Percentiles rank a stretch among this genome's conserved stretches.
Conservation (phyloP, 805 yeast species). For the Candida parachauliodes region DNA sequence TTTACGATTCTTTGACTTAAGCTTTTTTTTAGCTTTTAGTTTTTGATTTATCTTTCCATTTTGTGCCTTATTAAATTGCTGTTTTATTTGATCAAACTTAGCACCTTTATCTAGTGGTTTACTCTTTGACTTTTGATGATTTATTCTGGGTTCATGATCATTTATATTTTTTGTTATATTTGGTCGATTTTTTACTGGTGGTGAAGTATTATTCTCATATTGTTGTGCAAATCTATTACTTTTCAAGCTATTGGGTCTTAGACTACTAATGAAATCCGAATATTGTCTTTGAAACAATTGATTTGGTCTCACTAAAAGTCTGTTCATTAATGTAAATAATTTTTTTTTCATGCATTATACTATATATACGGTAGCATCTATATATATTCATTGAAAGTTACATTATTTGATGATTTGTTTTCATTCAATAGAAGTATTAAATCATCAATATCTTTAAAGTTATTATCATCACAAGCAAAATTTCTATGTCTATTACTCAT, state of each 20-base stretch:
- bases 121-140: not conserved
- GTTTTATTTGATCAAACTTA: not conserved
- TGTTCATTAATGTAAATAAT: too few species aligned
- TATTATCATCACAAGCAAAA: slow-evolving; percentile 68
- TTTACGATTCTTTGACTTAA: slow-evolving; percentile 10
- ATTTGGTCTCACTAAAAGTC: not conserved
- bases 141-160: not conserved
- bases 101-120: too few species aligned
- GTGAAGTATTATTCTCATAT: too few species aligned
- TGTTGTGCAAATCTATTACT: slow-evolving; percentile 32
- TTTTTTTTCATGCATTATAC: too few species aligned
- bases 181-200: too few species aligned
- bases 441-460: slow-evolving; percentile 74
- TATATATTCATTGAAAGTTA: slow-evolving; percentile 36
- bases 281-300: not conserved
- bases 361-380: not conserved
- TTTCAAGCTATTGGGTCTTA: slow-evolving; percentile 12
- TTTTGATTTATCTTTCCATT: not conserved
- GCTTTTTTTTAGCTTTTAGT: slow-evolving; percentile 3
- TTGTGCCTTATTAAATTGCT: not conserved
- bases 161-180: too few species aligned
- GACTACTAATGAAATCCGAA: slow-evolving; percentile 1
- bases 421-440: slow-evolving; percentile 53
- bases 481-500: slow-evolving; percentile 64
- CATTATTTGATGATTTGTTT: slow-evolving; percentile 39